Evolutionary conservation across 2,329 filamentous ascomycete genomes (phyloP).

Genomic region (Aspergillus sp.): DNA sequence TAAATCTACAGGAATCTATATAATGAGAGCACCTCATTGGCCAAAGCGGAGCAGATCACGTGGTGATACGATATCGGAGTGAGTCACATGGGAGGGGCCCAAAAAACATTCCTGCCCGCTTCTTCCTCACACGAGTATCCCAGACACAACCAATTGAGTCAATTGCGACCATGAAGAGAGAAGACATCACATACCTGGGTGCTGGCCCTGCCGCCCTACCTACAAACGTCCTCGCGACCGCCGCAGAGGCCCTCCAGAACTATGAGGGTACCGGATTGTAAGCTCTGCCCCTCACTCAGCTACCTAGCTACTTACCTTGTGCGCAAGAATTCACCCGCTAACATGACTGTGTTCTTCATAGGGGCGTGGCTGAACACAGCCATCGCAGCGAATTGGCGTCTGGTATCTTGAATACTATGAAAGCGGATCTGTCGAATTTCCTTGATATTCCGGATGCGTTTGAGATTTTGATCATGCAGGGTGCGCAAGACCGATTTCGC

Average conservation of each 20-base stretch:
- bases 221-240: slow-evolving; percentile 74
- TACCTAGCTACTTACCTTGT: background rate
- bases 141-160: slow-evolving; percentile 1
- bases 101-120: slow-evolving; percentile 1
- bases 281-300: slow-evolving; percentile 1
- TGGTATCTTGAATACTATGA: slow-evolving; percentile 75
- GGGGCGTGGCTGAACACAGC: slow-evolving; percentile 81
- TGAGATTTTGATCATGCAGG: slow-evolving; percentile 70
- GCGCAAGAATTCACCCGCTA: background rate
- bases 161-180: slow-evolving; percentile 57
- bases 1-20: background rate
- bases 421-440: slow-evolving; percentile 68
- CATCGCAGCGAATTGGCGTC: slow-evolving; percentile 79
- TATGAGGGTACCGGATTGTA: slow-evolving; percentile 73
- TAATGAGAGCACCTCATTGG: background rate
- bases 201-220: slow-evolving; percentile 87
- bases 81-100: slow-evolving; percentile 9
- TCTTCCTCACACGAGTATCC: background rate
- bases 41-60: background rate
- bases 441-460: slow-evolving; percentile 85
- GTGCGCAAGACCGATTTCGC: slow-evolving; percentile 47
- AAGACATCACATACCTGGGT: slow-evolving; percentile 81
- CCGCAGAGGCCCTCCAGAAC: slow-evolving; percentile 75
- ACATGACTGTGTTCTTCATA: slow-evolving; percentile 5
- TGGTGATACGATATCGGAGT: slow-evolving; percentile 6